Conservation (phyloP, 164 flowering plant species). For the Liquidambar formosana region DNA sequence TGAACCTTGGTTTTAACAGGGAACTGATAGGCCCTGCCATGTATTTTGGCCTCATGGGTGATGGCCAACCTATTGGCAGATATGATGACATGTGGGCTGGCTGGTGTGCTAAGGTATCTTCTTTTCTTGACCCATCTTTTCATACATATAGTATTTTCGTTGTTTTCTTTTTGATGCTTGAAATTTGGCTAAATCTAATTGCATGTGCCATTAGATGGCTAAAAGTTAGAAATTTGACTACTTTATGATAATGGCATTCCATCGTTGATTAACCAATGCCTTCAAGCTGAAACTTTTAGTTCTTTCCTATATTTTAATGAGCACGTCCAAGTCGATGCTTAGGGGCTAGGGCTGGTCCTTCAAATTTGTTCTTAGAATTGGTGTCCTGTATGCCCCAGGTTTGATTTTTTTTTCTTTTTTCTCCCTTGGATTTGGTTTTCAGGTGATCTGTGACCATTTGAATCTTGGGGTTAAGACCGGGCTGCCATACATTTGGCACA, state of each 20-base stretch:
- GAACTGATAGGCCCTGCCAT: slow-evolving; percentile 54
- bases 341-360: no score
- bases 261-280: not conserved
- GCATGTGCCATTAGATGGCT: not conserved
- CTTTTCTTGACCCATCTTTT: not conserved
- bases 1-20: slow-evolving; percentile 48
- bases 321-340: no score
- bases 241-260: not conserved
- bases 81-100: no score
- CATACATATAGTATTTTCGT: no score
- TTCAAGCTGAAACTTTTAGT: no score
- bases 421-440: not conserved
- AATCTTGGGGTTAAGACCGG: slow-evolving; percentile 52
- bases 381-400: no score
- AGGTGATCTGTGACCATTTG: slow-evolving; percentile 61
- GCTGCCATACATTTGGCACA: slow-evolving; percentile 53
- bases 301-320: no score
- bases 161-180: not conserved
- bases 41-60: slow-evolving; percentile 26
- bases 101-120: slow-evolving; percentile 8
- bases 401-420: no score
- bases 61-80: no score
- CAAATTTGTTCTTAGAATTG: no score
- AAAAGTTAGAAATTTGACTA: not conserved
- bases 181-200: not conserved